Evolutionary conservation across 192 early-diverging fungal genomes (phyloP), one percentile per base, ranked within the genome.

Genomic region (Helicostylum pulchrum): DNA sequence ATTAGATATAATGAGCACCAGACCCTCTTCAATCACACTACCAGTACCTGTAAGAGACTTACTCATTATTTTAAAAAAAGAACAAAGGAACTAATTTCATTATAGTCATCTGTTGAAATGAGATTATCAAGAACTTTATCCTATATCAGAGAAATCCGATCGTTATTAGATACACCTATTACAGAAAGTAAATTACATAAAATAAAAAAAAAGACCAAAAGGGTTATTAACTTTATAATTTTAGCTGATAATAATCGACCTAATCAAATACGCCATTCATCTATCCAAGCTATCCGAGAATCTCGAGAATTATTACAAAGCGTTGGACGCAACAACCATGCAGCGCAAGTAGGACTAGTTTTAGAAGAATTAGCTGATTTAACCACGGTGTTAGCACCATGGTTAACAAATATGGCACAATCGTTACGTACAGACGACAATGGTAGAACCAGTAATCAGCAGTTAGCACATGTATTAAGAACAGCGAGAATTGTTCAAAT

Each of bases 341-440:
- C 71, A n/a, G 55, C 54, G 20, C 71, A 68, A 60, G 62, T 73
- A 30, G 71, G 66, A 11, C 48, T 73, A 11, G 71, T 73, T 1
- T 12, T 73, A 0, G 42, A 67, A 53, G 71, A 73, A 48, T 48
- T 73, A 39, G 71, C 71, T 4, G 50, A 55, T 53, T 48, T 73
- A 12, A 53, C 68, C 42, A 30, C 10, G 3, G 47, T 51, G 0
- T 47, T 54, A 4, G 49, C 61, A 5, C 71, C 71, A 21, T 49
- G 61, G 32, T 58, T 73, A 43, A 66, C 61, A n/a, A 61, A 67
- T 2, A 43, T 60, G 36, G 36, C 7, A 39, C 36, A 39, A 39
- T 39, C 36, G 9, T 39, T 39, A 39, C 36, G 36, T 39, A 10
- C 36, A 39, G 9, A 39, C 6, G 36, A 10, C 6, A 9, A 39